Percentiles rank a stretch among this genome's conserved stretches.
Evolutionary conservation across 148 eudicot species (phyloP).

Genomic region (Cornus florida): DNA sequence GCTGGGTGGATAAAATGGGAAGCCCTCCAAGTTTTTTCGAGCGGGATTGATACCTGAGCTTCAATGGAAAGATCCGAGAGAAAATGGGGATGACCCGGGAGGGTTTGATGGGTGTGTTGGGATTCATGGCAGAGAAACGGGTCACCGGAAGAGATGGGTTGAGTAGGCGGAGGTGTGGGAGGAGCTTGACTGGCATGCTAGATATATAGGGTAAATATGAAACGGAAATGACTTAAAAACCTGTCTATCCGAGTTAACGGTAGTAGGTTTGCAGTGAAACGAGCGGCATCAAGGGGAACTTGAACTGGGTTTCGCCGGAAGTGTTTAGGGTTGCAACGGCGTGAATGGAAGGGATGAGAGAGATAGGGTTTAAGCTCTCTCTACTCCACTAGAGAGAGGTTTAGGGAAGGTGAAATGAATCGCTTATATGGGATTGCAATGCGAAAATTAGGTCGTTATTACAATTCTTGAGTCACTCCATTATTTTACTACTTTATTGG

Average conservation of each 20-base stretch:
- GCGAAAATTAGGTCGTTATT: too few species aligned
- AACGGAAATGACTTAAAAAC: neutral
- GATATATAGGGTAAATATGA: neutral
- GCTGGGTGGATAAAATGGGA: conserved; percentile 9
- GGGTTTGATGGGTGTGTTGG: conserved; percentile 25
- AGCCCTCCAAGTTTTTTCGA: conserved; percentile 26
- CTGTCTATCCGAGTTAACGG: neutral
- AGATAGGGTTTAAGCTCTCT: conserved; percentile 23
- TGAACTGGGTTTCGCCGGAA: neutral
- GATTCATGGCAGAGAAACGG: conserved; percentile 43
- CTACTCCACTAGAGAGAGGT: neutral
- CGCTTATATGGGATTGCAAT: too few species aligned
- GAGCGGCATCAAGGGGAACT: neutral
- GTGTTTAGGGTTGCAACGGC: neutral
- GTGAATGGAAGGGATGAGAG: neutral
- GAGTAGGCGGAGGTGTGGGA: conserved; percentile 37
- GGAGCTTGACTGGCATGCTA: conserved; percentile 51
- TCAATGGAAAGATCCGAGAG: conserved; percentile 59
- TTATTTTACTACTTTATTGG: too few species aligned
- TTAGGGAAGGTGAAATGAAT: neutral
- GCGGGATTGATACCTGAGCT: conserved; percentile 40
- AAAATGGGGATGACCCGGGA: conserved; percentile 31
- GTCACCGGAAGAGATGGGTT: conserved; percentile 33
- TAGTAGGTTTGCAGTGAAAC: neutral
- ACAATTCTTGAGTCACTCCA: too few species aligned